Base-by-base conservation (phyloP, 1,139 yeast species). In the Protomyces arabidopsidicola region DNA sequence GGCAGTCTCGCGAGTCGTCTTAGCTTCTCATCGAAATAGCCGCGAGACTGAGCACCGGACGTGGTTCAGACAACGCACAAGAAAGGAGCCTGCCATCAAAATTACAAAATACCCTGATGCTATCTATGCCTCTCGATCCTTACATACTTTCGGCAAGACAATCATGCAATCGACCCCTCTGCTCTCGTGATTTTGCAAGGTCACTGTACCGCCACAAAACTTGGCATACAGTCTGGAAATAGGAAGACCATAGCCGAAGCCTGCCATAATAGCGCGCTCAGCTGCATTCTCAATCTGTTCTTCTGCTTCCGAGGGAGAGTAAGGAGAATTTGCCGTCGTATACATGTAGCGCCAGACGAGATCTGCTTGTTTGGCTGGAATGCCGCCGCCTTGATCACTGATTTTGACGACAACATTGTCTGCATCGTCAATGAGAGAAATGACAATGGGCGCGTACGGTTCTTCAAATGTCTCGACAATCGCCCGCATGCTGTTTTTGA, bases 361-460 rank as follows among this genome's bases (percentile, higher is more conserved):
- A 1, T 96, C 95, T 24, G 88, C 82, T 65, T 88, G 93, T 66
- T 89, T 82, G 67, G 96, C 79, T 2, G 96, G 88, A 67, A 90
- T 89, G 36, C 97, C 97, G 45, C 97, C 97, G 56, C 97, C 97
- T 76, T 89, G 96, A 73, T 90, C 97, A 51, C 91, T 86, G 66
- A 90, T 86, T 74, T 90, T 90, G 69, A 90, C 86, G 14, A 97
- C 90, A 68, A 90, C 89, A 72, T 90, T 97, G 72, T 90, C 96
- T 53, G 84, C 83, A 12, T 97, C 97, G 73, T 89, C 90, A n/a
- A 91, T 88, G 36, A 90, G 90, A 66, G 90, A 87, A 34, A 90
- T 87, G 74, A 88, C 89, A 52, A 90, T 86, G 1, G 95, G 88
- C 0, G 96, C 96, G 73, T 84, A 89, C 65, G 80, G 79, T 42